Evolutionary conservation across 306 rosid genomes (phyloP).

Genomic region (Hippophae rhamnoides): DNA sequence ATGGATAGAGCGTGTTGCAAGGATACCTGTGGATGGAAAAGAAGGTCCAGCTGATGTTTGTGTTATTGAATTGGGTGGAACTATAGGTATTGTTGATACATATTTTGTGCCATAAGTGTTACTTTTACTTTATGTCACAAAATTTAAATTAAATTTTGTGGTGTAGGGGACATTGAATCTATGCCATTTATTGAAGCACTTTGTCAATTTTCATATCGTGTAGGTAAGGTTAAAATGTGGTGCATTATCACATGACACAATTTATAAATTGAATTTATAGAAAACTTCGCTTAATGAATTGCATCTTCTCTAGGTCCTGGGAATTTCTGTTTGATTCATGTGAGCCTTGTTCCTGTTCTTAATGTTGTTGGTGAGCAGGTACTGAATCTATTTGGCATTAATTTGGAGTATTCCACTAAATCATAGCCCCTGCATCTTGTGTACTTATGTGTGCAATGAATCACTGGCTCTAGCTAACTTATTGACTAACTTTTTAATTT

Average conservation of each 20-base stretch:
- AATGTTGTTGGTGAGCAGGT: conserved; percentile 90
- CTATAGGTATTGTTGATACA: conserved; percentile 47
- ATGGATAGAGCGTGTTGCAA: conserved; percentile 84
- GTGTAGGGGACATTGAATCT: conserved; percentile 79
- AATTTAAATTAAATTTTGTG: conserved; percentile 18
- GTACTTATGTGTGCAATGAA: conserved; percentile 5
- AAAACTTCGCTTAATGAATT: conserved; percentile 10
- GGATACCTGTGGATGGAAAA: conserved; percentile 72
- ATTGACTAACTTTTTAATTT: conserved; percentile 15
- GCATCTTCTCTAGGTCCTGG: conserved; percentile 48
- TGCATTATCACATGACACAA: conserved; percentile 2
- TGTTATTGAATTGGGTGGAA: conserved; percentile 88
- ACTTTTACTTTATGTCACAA: neutral
- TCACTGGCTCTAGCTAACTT: conserved; percentile 5
- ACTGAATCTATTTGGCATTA: conserved; percentile 11
- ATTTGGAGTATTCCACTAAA: neutral
- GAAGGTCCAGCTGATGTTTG: conserved; percentile 85
- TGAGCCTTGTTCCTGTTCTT: conserved; percentile 76
- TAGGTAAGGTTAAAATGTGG: conserved; percentile 41
- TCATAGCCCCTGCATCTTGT: conserved; percentile 4
- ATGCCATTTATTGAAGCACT: conserved; percentile 82
- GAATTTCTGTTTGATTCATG: conserved; percentile 75
- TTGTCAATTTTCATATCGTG: conserved; percentile 79
- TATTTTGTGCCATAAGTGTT: neutral
- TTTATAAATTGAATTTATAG: conserved; percentile 10